Evolutionary conservation across 2,329 filamentous ascomycete species (phyloP), one percentile per base, ranked within the genome.

Genomic region (Huntiella decipiens): DNA sequence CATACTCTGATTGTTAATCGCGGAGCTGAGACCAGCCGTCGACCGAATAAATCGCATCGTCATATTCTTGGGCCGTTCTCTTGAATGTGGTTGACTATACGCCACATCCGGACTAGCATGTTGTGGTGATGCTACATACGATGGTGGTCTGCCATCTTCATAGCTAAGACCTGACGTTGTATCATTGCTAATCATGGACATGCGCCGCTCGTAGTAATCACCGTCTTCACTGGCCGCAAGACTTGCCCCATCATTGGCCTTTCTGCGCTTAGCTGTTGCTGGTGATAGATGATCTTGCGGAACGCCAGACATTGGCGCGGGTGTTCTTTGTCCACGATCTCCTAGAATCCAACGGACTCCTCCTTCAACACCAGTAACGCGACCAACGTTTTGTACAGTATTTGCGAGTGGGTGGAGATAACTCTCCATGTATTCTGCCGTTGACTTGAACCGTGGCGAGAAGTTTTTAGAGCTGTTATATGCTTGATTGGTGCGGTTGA

Each of bases 401-500:
- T 83, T 91, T 44, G 83, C 83, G 44, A 95, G 76, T 1, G 85
- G 86, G 1, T 81, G 83, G 44, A 94, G 75, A 53, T 84, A 88
- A 40, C 83, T 79, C 60, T 96, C 88, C 15, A 95, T 78, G 55
- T 92, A 85, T 58, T 94, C 85, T 42, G 84, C 88, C 50, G 86
- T 76, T n/a, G 82, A 82, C 60, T 83, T 86, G 57, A 95, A 84
- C 2, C 82, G 74, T 0, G 88, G 86, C 1, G 85, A 92, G 56
- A 88, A 92, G 53, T 87, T 84, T 61, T 96, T 95, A 8, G 83
- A 86, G 2, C 73, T 79, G 22, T 81, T 79, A 59, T 96, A 96
- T 1, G 83, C 84, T 1, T 82, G 85, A 5, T 88, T 73, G 0
- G 86, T 88, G 44, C 79, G 78, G 53, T 83, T 84, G 54, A 93